Conservation (phyloP, 805 yeast genomes). For the Dipodascus geniculatus region DNA sequence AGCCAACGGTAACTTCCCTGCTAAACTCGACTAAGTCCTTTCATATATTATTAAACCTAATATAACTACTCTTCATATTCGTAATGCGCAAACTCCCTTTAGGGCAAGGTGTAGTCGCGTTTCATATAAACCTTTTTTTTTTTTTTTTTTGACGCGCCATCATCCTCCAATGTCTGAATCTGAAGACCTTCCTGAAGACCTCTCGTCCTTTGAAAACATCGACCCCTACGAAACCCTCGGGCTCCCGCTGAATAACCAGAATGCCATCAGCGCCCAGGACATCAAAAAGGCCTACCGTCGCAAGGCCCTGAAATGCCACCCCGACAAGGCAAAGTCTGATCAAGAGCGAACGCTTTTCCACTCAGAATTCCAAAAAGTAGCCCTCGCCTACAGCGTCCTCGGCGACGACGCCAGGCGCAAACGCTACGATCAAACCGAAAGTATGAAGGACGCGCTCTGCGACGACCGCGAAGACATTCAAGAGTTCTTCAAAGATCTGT, state of each 20-base stretch:
- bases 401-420: slow-evolving; percentile 44
- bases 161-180: too few relatives aligned
- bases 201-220: not conserved
- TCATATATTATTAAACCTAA: not conserved
- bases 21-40: slow-evolving; percentile 9
- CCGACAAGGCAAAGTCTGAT: slow-evolving; percentile 45
- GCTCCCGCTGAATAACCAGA: slow-evolving; percentile 19
- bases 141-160: too few relatives aligned
- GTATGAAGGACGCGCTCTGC: slow-evolving; percentile 31
- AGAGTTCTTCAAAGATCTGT: slow-evolving; percentile 27
- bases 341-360: slow-evolving; percentile 28
- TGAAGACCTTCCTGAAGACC: too few relatives aligned
- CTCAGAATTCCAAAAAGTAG: slow-evolving; percentile 50
- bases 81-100: too few relatives aligned
- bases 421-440: slow-evolving; percentile 62
- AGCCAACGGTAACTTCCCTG: slow-evolving; percentile 20
- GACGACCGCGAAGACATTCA: slow-evolving; percentile 23
- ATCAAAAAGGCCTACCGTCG: slow-evolving; percentile 60
- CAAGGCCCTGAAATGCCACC: slow-evolving; percentile 53
- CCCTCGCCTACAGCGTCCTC: slow-evolving; percentile 62
- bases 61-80: not conserved
- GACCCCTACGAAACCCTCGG: slow-evolving; percentile 51
- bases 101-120: too few relatives aligned
- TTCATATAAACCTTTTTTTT: too few relatives aligned
- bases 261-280: slow-evolving; percentile 35